Percentiles rank a stretch among this genome's conserved stretches.
phyloP scores from a whole-genome alignment of 257 asterid species.

The Lithospermum erythrorhizon region DNA sequence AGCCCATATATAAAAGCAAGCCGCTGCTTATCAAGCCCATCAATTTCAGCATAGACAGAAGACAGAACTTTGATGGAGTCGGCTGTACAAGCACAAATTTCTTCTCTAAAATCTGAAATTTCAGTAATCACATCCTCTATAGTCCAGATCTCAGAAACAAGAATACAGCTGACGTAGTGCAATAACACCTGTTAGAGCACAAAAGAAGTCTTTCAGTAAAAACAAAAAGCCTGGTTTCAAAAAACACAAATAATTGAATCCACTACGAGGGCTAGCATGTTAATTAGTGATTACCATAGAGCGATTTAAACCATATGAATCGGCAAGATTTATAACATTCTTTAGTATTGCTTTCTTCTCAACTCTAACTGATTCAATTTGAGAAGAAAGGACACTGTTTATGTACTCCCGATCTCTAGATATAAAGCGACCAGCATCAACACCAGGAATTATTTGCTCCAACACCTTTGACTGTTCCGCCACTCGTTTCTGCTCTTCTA shows the following conservation, averaged over 20 bases:
- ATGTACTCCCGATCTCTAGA: conserved; percentile 75
- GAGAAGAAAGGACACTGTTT: conserved; percentile 51
- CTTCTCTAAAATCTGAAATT: conserved; percentile 44
- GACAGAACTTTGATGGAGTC: conserved; percentile 44
- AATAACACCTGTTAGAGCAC: conserved; percentile 61
- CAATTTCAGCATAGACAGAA: conserved; percentile 57
- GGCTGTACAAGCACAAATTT: conserved; percentile 48
- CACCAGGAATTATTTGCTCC: conserved; percentile 89
- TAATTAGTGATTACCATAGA: conserved; percentile 41
- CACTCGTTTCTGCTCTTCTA: conserved; percentile 74
- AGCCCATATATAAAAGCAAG: conserved; percentile 66
- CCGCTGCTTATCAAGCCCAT: conserved; percentile 79
- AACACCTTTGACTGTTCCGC: conserved; percentile 83
- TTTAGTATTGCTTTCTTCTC: conserved; percentile 68
- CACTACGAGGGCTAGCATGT: conserved; percentile 5
- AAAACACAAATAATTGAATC: conserved; percentile 6
- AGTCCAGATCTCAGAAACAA: conserved; percentile 69
- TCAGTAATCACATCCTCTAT: conserved; percentile 55
- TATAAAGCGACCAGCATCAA: conserved; percentile 69
- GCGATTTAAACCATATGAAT: conserved; percentile 59
- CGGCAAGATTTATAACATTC: conserved; percentile 51
- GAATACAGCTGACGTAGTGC: conserved; percentile 52
- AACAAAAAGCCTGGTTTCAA: background rate
- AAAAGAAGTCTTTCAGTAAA: background rate
- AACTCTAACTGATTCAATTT: conserved; percentile 55